Conservation (phyloP, 768 basidiomycete species). For the Tulasnella sp. region DNA sequence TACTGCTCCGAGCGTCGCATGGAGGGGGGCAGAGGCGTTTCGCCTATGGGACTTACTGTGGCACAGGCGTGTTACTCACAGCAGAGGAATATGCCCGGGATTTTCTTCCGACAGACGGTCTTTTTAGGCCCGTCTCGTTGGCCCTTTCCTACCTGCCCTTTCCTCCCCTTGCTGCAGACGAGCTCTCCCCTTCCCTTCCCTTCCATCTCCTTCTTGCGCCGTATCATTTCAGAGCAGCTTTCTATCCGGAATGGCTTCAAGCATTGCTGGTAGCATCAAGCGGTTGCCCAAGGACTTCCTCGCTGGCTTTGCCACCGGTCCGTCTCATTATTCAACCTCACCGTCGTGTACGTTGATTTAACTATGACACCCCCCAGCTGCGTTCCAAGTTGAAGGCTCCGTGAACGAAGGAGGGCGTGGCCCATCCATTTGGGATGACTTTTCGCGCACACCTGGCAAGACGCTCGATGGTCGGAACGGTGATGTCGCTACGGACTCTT, state of each 20-base stretch:
- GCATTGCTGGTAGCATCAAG: background rate
- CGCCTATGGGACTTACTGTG: no score
- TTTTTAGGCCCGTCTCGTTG: no score
- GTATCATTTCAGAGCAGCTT: background rate
- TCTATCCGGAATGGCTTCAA: slow-evolving; percentile 3
- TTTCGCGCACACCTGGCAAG: slow-evolving; percentile 51
- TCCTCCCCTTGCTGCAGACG: no score
- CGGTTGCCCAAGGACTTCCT: slow-evolving; percentile 49
- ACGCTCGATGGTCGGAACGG: slow-evolving; percentile 55
- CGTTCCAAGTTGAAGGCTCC: slow-evolving; percentile 67
- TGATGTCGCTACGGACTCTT: slow-evolving; percentile 60
- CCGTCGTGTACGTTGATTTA: slow-evolving; percentile 5
- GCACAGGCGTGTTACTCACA: background rate
- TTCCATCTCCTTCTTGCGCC: background rate
- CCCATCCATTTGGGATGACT: slow-evolving; percentile 65
- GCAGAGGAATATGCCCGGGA: slow-evolving; percentile 5
- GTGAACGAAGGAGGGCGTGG: slow-evolving; percentile 46
- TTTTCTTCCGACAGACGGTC: background rate
- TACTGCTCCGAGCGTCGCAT: background rate
- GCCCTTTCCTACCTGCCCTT: no score
- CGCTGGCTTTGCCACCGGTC: slow-evolving; percentile 62
- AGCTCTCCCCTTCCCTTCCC: background rate
- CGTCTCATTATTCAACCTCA: slow-evolving; percentile 22
- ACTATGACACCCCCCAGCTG: slow-evolving; percentile 31
- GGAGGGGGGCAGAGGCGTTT: no score